Percentiles rank a stretch among this genome's conserved stretches.
phyloP scores from a whole-genome alignment of 1,139 yeast species.

The Suhomyces bokatorum region DNA sequence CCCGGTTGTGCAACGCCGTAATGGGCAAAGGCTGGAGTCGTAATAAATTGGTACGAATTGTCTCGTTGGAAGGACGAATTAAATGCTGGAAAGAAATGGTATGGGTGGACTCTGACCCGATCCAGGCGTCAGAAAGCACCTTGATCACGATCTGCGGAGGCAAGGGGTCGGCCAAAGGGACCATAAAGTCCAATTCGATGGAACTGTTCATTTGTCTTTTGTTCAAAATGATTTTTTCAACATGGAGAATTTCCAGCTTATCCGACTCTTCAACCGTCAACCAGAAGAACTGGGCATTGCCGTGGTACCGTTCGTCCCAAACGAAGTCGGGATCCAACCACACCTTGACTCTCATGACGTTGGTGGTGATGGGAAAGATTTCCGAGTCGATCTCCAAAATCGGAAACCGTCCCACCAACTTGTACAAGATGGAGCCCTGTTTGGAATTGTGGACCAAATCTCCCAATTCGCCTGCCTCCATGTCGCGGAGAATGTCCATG shows the following conservation, averaged over 20 bases:
- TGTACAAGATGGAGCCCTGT: constrained; percentile 66
- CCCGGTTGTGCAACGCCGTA: constrained; percentile 69
- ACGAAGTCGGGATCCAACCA: constrained; percentile 70
- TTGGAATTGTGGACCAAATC: constrained; percentile 80
- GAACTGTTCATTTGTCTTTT: constrained; percentile 54
- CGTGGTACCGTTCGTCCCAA: constrained; percentile 85
- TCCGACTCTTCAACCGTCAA: constrained; percentile 85
- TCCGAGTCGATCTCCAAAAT: constrained; percentile 70
- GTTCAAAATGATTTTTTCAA: constrained; percentile 73
- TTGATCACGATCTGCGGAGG: constrained; percentile 86
- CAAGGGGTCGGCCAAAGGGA: constrained; percentile 83
- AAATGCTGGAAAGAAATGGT: constrained; percentile 88
- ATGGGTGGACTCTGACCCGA: constrained; percentile 77
- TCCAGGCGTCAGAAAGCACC: constrained; percentile 83
- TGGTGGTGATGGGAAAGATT: constrained; percentile 85
- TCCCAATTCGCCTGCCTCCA: constrained; percentile 78
- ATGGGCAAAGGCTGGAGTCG: constrained; percentile 85
- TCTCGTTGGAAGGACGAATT: constrained; percentile 84
- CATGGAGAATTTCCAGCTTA: constrained; percentile 72
- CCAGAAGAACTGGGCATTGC: constrained; percentile 88
- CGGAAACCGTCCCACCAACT: constrained; percentile 73
- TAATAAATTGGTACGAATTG: constrained; percentile 77
- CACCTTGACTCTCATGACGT: constrained; percentile 81
- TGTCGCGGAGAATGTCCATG: constrained; percentile 70
- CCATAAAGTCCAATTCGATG: constrained; percentile 87